These are phyloP conservation scores for Gnaphalium uliginosum DNA, from an alignment of 129 eudicot species.

Conservation along the genomic window DNA sequence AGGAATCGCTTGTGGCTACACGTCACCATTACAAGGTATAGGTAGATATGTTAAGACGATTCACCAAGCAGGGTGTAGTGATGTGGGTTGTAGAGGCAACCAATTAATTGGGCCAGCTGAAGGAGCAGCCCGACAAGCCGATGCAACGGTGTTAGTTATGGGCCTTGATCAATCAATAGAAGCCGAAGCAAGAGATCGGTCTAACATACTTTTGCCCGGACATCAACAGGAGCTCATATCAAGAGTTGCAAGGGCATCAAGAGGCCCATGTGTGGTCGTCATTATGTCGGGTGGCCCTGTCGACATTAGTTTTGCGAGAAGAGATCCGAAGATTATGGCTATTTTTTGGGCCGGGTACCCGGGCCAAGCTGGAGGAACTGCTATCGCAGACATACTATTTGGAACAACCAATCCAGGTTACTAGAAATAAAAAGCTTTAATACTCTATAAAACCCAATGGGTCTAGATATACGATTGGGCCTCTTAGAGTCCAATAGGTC, in stretches of 20 bases:
- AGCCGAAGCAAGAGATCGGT: slow-evolving; percentile 70
- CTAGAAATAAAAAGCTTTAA: not conserved
- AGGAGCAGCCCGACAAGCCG: slow-evolving; percentile 72
- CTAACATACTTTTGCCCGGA: slow-evolving; percentile 72
- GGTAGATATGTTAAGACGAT: slow-evolving; percentile 77
- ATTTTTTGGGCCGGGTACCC: slow-evolving; percentile 96
- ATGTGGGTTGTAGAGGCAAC: slow-evolving; percentile 58
- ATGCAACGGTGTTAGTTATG: slow-evolving; percentile 86
- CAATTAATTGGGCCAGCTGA: slow-evolving; percentile 71
- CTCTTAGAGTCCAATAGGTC: not conserved
- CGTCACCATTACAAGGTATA: slow-evolving; percentile 82
- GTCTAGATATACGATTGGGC: not conserved
- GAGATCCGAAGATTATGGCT: slow-evolving; percentile 61
- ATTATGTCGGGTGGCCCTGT: slow-evolving; percentile 89
- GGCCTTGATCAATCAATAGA: slow-evolving; percentile 88
- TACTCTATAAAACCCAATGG: not conserved
- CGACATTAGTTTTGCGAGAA: slow-evolving; percentile 71
- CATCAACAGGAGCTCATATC: slow-evolving; percentile 83
- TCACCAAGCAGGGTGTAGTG: slow-evolving; percentile 69
- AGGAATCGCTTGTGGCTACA: slow-evolving; percentile 87
- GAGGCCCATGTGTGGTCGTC: slow-evolving; percentile 75
- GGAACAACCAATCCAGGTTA: slow-evolving; percentile 87
- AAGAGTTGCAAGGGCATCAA: slow-evolving; percentile 70
- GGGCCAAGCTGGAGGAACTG: slow-evolving; percentile 92
- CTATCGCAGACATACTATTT: slow-evolving; percentile 76